Evolutionary conservation across 345 rosid genomes (phyloP).

Genomic region (Hibiscus syriacus): DNA sequence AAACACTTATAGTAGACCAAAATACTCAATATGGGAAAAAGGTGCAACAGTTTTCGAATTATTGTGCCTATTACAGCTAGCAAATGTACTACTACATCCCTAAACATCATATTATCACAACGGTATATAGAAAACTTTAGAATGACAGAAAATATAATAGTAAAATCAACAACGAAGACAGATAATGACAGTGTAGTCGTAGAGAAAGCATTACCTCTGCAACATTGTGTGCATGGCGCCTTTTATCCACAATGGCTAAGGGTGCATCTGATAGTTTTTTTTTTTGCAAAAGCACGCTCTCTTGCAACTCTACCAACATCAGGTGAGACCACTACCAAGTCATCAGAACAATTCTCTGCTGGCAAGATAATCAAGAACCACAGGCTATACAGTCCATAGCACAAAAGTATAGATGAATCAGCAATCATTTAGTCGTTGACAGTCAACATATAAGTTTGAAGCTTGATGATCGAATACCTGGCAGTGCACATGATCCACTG

Average conservation of each 20-base stretch:
- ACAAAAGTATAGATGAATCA: not conserved
- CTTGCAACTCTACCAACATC: constrained; percentile 82
- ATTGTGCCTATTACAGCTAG: not conserved
- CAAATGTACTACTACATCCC: not conserved
- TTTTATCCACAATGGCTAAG: too few species aligned
- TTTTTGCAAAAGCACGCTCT: constrained; percentile 93
- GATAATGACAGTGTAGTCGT: not conserved
- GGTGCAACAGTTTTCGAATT: not conserved
- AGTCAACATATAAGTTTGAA: too few species aligned
- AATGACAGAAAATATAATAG: not conserved
- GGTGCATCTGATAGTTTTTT: constrained; percentile 93
- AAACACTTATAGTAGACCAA: not conserved
- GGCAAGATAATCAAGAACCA: too few species aligned
- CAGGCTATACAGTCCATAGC: constrained; percentile 39
- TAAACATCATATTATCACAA: not conserved
- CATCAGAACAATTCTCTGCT: too few species aligned
- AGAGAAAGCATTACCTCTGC: constrained; percentile 62
- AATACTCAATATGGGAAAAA: not conserved
- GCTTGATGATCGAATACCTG: too few species aligned
- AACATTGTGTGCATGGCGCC: constrained; percentile 91
- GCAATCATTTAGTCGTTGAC: too few species aligned
- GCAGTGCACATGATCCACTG: too few species aligned
- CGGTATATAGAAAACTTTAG: not conserved
- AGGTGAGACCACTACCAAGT: too few species aligned
- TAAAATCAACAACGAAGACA: not conserved